Evolutionary conservation across 768 basidiomycete genomes (phyloP), one percentile per base, ranked within the genome.

Genomic region (Nevesoporus exiguus): DNA sequence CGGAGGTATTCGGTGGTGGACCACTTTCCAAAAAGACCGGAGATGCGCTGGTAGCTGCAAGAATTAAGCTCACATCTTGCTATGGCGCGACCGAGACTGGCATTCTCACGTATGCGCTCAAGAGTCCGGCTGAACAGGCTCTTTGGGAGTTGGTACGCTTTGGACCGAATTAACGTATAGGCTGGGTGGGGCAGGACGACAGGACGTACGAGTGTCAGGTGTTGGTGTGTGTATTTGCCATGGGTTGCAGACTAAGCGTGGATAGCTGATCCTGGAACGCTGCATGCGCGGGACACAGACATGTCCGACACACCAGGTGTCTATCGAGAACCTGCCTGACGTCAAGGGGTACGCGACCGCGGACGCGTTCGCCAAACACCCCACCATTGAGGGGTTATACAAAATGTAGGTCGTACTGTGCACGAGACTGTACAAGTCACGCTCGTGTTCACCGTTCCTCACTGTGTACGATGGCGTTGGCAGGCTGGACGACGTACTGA

Each of bases 81-180:
- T 78, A 77, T 47, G 76, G 77, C 19, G 59, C 52, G 21, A 79
- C 74, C 0, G 77, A 79, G 53, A 64, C 69, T 30, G 65, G 71
- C 9, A 45, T 57, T 0, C 45, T 71, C 8, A 63, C 66, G 0
- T 21, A 52, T 27, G 24, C 58, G 0, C 45, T 60, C n/a, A 60
- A 57, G 1, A 30, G 8, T 44, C 50, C 56, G 2, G 7, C 19
- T 0, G 65, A 76, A 27, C 47, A 43, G 40, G 70, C 67, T 61
- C 63, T 67, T 8, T 79, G 72, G 68, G 62, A 73, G 4, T 76
- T 68, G 63, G 37, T 71, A 10, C 61, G 65, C 24, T 66, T 66
- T 1, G 55, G 60, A 3, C 62, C 70, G 0, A 53, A 56, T 6
- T 52, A 59, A 11, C 61, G 59, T 1, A 49, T 72, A 3, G 52